Percentiles rank a stretch among this genome's conserved stretches.
These are phyloP conservation scores for Rhinocladiella similis DNA, from an alignment of 2,329 filamentous ascomycete species.

Conservation along the genomic window DNA sequence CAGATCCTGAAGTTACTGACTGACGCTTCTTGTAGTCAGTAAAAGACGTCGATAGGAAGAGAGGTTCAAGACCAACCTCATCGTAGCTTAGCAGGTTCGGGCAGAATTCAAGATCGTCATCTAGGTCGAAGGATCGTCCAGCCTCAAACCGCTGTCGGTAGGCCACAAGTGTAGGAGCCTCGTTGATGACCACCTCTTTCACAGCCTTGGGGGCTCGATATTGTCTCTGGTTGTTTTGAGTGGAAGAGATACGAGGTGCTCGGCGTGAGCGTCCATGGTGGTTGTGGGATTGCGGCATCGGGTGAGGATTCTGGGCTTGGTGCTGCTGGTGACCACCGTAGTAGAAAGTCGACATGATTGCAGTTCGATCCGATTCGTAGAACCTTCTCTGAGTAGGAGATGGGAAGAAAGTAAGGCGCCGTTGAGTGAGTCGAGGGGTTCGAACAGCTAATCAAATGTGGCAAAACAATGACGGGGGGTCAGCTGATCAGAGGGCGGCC, in stretches of 20 bases:
- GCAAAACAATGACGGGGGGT: constrained; percentile 23
- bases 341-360: constrained; percentile 49
- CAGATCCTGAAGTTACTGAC: constrained; percentile 86
- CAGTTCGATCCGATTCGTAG: constrained; percentile 19
- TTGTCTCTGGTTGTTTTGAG: constrained; percentile 83
- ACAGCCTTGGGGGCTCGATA: constrained; percentile 81
- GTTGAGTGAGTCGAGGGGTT: constrained; percentile 3
- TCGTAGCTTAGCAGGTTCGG: constrained; percentile 87
- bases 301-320: constrained; percentile 57
- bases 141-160: constrained; percentile 90
- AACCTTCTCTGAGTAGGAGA: background rate
- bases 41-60: constrained; percentile 23
- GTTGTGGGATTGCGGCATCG: constrained; percentile 39
- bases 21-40: constrained; percentile 63
- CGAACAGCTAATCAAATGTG: constrained; percentile 24
- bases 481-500: constrained; percentile 13
- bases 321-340: constrained; percentile 43
- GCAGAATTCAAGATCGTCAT: constrained; percentile 95
- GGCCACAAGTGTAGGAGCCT: constrained; percentile 70
- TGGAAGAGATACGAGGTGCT: constrained; percentile 74
- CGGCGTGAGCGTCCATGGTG: constrained; percentile 76
- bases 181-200: constrained; percentile 71
- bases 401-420: constrained; percentile 6
- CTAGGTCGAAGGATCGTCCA: constrained; percentile 88
- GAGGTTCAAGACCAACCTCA: constrained; percentile 63